Percentiles rank a stretch among this genome's conserved stretches.
Evolutionary conservation across 176 grass and related monocot species (phyloP).

Genomic region (Saccharum officinarum): DNA sequence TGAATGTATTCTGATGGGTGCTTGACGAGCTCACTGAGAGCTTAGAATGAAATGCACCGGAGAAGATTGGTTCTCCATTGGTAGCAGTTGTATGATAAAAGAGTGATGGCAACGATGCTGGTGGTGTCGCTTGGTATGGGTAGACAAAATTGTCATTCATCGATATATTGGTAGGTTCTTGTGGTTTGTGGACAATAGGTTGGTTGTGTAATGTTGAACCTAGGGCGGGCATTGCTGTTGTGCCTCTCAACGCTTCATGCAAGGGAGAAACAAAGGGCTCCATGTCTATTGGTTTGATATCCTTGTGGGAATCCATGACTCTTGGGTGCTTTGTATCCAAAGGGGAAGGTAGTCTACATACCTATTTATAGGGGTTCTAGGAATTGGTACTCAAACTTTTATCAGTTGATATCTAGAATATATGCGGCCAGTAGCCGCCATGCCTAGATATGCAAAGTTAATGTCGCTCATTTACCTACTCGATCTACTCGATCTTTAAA

Average conservation of each 20-base stretch:
- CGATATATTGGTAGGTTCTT: background rate
- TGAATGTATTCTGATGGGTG: too few species aligned
- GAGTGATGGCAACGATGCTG: background rate
- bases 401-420: too few species aligned
- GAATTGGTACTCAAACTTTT: too few species aligned
- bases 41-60: too few species aligned
- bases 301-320: background rate
- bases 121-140: background rate
- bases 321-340: background rate
- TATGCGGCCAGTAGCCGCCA: too few species aligned
- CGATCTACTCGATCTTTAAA: too few species aligned
- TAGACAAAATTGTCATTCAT: background rate
- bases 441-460: too few species aligned
- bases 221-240: background rate
- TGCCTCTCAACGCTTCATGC: background rate
- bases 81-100: background rate
- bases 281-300: background rate
- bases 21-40: too few species aligned
- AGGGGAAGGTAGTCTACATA: too few species aligned
- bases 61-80: too few species aligned
- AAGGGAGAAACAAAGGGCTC: background rate
- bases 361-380: too few species aligned
- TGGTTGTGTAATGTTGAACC: background rate
- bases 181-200: background rate
- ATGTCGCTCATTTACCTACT: too few species aligned